These are phyloP conservation scores for Hypoxylon sp. DNA, from an alignment of 2,329 filamentous ascomycete species.

Conservation along the genomic window DNA sequence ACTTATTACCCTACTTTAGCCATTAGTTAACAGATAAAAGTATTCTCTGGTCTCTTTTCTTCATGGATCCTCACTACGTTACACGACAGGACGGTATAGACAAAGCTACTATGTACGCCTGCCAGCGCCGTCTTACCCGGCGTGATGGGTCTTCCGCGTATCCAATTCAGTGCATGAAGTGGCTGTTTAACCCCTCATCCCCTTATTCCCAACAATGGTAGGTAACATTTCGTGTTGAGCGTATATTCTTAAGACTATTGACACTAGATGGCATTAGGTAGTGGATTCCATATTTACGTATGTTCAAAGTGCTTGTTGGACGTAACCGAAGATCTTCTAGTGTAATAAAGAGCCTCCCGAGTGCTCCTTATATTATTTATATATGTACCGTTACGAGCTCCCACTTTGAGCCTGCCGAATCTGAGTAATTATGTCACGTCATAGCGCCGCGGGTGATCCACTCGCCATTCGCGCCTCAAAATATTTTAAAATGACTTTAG, in stretches of 20 bases:
- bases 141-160: not conserved
- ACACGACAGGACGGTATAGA: conserved; percentile 21
- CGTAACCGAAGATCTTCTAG: not conserved
- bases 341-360: not conserved
- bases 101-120: not conserved
- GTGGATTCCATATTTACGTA: not conserved
- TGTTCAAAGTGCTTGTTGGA: not conserved
- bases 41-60: not conserved
- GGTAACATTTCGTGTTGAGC: not conserved
- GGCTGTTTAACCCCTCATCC: not conserved
- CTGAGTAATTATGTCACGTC: not conserved
- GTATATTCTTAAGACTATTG: conserved; percentile 1
- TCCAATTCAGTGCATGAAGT: not conserved
- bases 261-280: not conserved
- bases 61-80: conserved; percentile 3
- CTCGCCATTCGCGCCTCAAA: conserved; percentile 2
- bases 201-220: conserved; percentile 4
- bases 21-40: not conserved
- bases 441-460: not conserved
- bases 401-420: conserved; percentile 20
- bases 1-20: conserved; percentile 12
- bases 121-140: conserved; percentile 1
- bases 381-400: conserved; percentile 5
- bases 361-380: not conserved
- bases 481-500: not conserved